Evolutionary conservation across 2,329 filamentous ascomycete genomes (phyloP).

Genomic region (Epichloe sp.): DNA sequence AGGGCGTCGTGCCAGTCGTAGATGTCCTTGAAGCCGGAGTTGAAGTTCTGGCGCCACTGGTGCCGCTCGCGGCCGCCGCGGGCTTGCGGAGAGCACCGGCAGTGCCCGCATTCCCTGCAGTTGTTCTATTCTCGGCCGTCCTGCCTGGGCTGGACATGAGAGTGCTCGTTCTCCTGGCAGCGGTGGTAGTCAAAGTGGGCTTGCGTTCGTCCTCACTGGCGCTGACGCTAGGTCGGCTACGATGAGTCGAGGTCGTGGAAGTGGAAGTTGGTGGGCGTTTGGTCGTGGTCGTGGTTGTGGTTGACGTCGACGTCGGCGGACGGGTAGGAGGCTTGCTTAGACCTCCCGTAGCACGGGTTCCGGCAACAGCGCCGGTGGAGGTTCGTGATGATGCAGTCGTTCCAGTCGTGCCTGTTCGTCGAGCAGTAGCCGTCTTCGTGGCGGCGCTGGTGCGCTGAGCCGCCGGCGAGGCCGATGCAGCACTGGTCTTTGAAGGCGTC

Average conservation of each 20-base stretch:
- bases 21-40: constrained; percentile 18
- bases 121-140: constrained; percentile 21
- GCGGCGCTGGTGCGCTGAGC: constrained; percentile 24
- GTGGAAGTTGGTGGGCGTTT: constrained; percentile 20
- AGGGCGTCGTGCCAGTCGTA: constrained; percentile 13
- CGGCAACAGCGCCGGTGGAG: constrained; percentile 2
- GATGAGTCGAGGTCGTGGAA: constrained; percentile 28
- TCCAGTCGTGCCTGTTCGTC: constrained; percentile 18
- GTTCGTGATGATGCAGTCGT: constrained; percentile 12
- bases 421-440: constrained; percentile 21
- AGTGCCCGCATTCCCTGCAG: constrained; percentile 20
- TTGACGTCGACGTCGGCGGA: constrained; percentile 22
- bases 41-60: constrained; percentile 25
- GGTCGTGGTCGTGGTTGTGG: constrained; percentile 14
- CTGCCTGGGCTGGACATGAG: constrained; percentile 26
- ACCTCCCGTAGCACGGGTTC: constrained; percentile 11
- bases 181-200: constrained; percentile 22
- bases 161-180: constrained; percentile 31
- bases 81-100: constrained; percentile 22
- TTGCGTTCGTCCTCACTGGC: constrained; percentile 39
- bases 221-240: constrained; percentile 33
- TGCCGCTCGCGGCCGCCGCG: constrained; percentile 17
- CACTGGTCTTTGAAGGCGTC: constrained; percentile 20
- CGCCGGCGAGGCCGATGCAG: constrained; percentile 14
- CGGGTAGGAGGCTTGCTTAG: constrained; percentile 37